Conservation (phyloP, 2,329 filamentous ascomycete species). For the Chaetomiaceae sp. region DNA sequence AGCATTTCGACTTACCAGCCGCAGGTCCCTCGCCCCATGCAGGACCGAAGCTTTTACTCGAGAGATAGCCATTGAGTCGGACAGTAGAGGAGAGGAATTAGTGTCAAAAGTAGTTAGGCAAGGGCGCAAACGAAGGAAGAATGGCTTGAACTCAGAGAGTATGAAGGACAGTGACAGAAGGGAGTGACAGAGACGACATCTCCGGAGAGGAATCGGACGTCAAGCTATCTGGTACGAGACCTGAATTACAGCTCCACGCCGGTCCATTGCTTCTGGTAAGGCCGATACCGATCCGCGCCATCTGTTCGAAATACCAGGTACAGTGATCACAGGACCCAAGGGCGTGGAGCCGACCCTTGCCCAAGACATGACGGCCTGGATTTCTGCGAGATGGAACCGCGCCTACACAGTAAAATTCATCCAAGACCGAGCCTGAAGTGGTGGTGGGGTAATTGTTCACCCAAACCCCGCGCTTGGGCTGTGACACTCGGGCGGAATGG, state of each 20-base stretch:
- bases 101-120: no score
- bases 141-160: background rate
- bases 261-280: background rate
- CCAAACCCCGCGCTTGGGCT: background rate
- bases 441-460: background rate
- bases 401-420: no score
- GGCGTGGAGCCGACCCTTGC: background rate
- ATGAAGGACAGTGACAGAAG: conserved; percentile 1
- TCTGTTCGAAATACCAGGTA: background rate
- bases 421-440: background rate
- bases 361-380: background rate
- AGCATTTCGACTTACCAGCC: conserved; percentile 42
- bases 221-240: no score
- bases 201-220: background rate
- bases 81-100: background rate
- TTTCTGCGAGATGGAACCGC: background rate
- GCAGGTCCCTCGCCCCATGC: conserved; percentile 48
- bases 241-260: background rate
- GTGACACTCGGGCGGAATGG: background rate
- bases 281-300: conserved; percentile 5
- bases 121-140: background rate
- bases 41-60: conserved; percentile 50
- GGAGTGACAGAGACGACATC: background rate
- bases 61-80: conserved; percentile 21
- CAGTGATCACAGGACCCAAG: background rate